Conservation (phyloP, 768 basidiomycete genomes). For the Agrocybe pediades region DNA sequence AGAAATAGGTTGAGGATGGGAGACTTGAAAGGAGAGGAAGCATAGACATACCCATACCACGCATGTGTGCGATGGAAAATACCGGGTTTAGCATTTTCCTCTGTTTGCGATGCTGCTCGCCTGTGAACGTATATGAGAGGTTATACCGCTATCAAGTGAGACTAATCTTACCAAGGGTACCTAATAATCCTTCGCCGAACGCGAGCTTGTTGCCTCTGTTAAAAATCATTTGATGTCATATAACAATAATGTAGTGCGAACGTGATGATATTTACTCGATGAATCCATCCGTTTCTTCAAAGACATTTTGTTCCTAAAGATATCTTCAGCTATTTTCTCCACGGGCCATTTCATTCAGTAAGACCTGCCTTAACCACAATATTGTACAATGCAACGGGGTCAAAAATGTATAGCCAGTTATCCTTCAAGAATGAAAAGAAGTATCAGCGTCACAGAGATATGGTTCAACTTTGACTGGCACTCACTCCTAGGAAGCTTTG, state of each 20-base stretch:
- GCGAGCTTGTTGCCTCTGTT: constrained; percentile 15
- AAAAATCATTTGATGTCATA: not conserved
- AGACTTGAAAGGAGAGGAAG: not conserved
- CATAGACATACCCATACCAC: constrained; percentile 31
- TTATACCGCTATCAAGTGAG: not conserved
- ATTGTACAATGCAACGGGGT: too few relatives aligned
- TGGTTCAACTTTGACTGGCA: too few relatives aligned
- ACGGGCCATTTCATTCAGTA: too few relatives aligned
- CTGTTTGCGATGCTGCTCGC: constrained; percentile 42
- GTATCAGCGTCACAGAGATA: too few relatives aligned
- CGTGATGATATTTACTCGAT: constrained; percentile 18
- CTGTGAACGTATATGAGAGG: constrained; percentile 17
- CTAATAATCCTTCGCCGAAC: constrained; percentile 29
- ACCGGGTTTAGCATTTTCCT: constrained; percentile 47
- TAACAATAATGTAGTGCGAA: not conserved
- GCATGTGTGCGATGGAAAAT: constrained; percentile 43
- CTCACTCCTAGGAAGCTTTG: too few relatives aligned
- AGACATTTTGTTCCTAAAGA: constrained; percentile 31
- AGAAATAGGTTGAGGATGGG: too few relatives aligned
- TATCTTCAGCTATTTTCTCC: too few relatives aligned
- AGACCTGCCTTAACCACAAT: too few relatives aligned
- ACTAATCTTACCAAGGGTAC: constrained; percentile 22
- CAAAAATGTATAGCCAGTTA: too few relatives aligned
- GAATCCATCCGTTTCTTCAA: constrained; percentile 25
- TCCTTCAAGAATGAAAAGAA: too few relatives aligned